These are phyloP conservation scores for Gilbertella persicaria DNA, from an alignment of 371 early-diverging fungal genomes.

Conservation along the genomic window DNA sequence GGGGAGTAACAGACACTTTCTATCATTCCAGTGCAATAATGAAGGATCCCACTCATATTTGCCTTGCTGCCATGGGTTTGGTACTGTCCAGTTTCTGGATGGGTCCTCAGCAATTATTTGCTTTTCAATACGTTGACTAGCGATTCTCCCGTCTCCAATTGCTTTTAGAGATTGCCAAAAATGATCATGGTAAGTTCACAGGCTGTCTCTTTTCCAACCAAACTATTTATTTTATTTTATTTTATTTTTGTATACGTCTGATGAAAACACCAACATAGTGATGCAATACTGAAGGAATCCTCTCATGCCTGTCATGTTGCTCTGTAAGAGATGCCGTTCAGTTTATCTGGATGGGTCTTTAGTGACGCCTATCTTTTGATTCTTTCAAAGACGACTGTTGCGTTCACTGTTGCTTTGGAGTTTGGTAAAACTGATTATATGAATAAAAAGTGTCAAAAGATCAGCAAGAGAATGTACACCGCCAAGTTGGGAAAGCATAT, in stretches of 20 bases:
- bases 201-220: constrained; percentile 9
- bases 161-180: constrained; percentile 6
- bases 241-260: constrained; percentile 5
- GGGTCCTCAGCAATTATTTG: constrained; percentile 11
- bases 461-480: constrained; percentile 2
- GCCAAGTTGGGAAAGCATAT: constrained; percentile 6
- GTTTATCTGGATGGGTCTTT: constrained; percentile 8
- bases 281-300: constrained; percentile 12
- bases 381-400: constrained; percentile 6
- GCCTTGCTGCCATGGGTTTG: constrained; percentile 8
- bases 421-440: constrained; percentile 9
- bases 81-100: constrained; percentile 16
- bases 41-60: constrained; percentile 9
- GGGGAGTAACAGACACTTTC: constrained; percentile 5
- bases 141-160: constrained; percentile 3
- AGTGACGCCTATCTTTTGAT: constrained; percentile 2
- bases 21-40: constrained; percentile 12
- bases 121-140: constrained; percentile 12
- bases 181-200: constrained; percentile 6
- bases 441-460: constrained; percentile 7
- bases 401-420: constrained; percentile 9
- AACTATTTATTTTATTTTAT: constrained; percentile 2
- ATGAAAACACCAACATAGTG: constrained; percentile 3
- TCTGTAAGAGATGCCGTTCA: constrained; percentile 6
- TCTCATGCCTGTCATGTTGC: constrained; percentile 12